phyloP scores from a whole-genome alignment of 495 filamentous ascomycete species.

The Aspergillus hancockii region DNA sequence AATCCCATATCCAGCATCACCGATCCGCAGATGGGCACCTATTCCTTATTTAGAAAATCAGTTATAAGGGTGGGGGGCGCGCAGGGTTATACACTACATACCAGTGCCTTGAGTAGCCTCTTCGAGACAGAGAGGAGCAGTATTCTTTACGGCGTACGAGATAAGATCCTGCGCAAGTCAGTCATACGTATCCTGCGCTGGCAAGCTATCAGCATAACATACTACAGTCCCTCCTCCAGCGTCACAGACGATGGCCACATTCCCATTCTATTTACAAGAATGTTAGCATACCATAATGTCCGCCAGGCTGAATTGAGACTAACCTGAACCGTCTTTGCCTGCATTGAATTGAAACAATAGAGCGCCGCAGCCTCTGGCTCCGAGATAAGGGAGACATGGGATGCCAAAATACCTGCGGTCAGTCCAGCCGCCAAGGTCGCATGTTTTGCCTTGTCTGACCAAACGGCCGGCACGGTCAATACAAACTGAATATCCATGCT shows the following conservation, averaged over 20 bases:
- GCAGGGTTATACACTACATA: not conserved
- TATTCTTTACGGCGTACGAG: slow-evolving; percentile 22
- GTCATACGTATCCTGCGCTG: not conserved
- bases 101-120: slow-evolving; percentile 28
- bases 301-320: not conserved
- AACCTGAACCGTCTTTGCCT: slow-evolving; percentile 28
- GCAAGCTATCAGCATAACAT: slow-evolving; percentile 29
- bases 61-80: too few relatives aligned
- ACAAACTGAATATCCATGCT: slow-evolving; percentile 34
- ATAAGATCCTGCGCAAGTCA: slow-evolving; percentile 47
- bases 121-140: slow-evolving; percentile 15
- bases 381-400: slow-evolving; percentile 50
- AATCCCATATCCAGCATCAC: slow-evolving; percentile 53
- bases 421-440: slow-evolving; percentile 45
- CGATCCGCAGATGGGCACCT: slow-evolving; percentile 57
- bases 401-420: slow-evolving; percentile 45
- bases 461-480: slow-evolving; percentile 57
- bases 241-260: slow-evolving; percentile 57
- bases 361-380: slow-evolving; percentile 66
- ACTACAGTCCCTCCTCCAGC: slow-evolving; percentile 63
- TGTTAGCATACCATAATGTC: not conserved
- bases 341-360: slow-evolving; percentile 43
- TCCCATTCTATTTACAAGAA: slow-evolving; percentile 26
- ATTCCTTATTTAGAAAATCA: not conserved
- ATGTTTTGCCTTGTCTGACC: slow-evolving; percentile 54